Percentiles rank a stretch among this genome's conserved stretches.
Evolutionary conservation across 2,329 filamentous ascomycete genomes (phyloP).

Genomic region (Arachnopeziza araneosa): DNA sequence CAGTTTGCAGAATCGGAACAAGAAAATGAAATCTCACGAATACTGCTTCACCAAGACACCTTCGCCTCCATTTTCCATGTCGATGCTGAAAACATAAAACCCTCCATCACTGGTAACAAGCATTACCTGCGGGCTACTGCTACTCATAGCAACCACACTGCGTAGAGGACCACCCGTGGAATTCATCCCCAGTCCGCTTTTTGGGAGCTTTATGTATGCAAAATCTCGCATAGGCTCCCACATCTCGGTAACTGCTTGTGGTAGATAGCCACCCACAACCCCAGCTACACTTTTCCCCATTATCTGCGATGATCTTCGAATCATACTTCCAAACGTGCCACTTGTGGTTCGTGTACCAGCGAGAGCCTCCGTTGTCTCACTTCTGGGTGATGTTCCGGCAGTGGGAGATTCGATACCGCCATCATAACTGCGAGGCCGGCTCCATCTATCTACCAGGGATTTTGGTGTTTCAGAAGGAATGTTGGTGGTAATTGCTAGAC

Average conservation of each 20-base stretch:
- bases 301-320: conserved; percentile 90
- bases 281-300: conserved; percentile 86
- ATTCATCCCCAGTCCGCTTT: conserved; percentile 37
- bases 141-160: conserved; percentile 97
- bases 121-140: conserved; percentile 92
- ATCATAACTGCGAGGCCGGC: conserved; percentile 44
- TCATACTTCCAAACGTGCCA: conserved; percentile 81
- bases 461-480: conserved; percentile 31
- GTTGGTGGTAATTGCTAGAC: conserved; percentile 51
- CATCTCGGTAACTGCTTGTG: conserved; percentile 91
- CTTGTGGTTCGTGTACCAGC: conserved; percentile 46
- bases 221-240: conserved; percentile 96
- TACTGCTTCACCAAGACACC: conserved; percentile 87
- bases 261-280: conserved; percentile 85
- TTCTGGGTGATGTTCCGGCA: conserved; percentile 25
- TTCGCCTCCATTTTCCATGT: conserved; percentile 91
- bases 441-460: conserved; percentile 20
- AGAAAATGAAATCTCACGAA: conserved; percentile 59
- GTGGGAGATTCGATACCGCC: conserved; percentile 47
- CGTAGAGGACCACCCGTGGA: conserved; percentile 52
- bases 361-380: conserved; percentile 25
- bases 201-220: conserved; percentile 91
- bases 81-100: conserved; percentile 93
- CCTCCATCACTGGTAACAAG: conserved; percentile 93
- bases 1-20: conserved; percentile 1